These are phyloP conservation scores for Fusarium solani-melongenae DNA, from an alignment of 2,329 filamentous ascomycete species.

Conservation along the genomic window DNA sequence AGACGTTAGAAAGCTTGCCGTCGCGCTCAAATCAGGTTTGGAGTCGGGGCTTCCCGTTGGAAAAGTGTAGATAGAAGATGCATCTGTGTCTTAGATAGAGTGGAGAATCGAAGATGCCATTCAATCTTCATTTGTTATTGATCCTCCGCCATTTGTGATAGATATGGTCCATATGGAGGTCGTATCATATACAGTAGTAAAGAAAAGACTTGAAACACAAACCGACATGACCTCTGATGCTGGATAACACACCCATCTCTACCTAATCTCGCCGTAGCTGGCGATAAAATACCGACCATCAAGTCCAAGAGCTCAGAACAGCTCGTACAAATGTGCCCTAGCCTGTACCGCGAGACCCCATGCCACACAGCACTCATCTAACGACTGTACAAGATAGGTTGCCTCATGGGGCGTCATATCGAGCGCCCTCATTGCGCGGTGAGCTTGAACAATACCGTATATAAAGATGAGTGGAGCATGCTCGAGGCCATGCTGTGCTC, in stretches of 20 bases:
- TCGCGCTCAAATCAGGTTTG: not conserved
- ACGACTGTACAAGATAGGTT: constrained; percentile 1
- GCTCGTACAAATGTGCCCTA: not conserved
- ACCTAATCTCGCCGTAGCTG: not conserved
- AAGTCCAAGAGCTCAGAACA: not conserved
- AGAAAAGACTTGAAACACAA: not conserved
- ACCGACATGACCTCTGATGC: not conserved
- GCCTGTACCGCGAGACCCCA: constrained; percentile 12
- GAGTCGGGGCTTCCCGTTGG: not conserved
- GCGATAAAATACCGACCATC: not conserved
- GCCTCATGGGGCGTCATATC: not conserved
- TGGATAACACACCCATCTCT: not conserved
- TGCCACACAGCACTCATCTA: constrained; percentile 13
- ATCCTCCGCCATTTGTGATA: not conserved
- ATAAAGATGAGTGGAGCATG: constrained; percentile 39
- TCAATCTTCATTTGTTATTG: not conserved
- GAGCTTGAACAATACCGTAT: constrained; percentile 39
- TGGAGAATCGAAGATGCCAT: not conserved
- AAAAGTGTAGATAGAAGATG: not conserved
- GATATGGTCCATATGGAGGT: not conserved
- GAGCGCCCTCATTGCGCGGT: constrained; percentile 13
- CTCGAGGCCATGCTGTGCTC: constrained; percentile 34
- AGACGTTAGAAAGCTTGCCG: not conserved
- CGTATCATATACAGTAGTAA: not conserved
- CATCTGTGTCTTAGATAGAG: not conserved